Conservation (phyloP, 169 alveolate species). For the Plasmodium fragile region DNA sequence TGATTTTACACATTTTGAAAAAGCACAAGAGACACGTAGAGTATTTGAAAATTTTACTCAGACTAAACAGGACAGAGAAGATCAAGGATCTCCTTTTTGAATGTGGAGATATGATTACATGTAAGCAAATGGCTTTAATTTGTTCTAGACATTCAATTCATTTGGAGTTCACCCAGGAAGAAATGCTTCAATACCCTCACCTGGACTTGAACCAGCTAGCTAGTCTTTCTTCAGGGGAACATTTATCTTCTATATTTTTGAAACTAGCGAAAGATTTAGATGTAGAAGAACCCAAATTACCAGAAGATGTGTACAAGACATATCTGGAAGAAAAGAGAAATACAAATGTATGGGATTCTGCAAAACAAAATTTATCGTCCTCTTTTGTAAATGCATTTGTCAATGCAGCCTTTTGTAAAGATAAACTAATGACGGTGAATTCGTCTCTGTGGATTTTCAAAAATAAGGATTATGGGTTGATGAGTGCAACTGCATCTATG, state of each 20-base stretch:
- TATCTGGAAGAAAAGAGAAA: conserved; percentile 91
- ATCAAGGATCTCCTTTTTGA: conserved; percentile 51
- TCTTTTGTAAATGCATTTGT: conserved; percentile 98
- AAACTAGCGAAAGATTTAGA: conserved; percentile 94
- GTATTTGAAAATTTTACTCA: conserved; percentile 48
- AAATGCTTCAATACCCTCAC: conserved; percentile 40
- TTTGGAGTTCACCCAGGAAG: conserved; percentile 77
- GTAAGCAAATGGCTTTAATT: conserved; percentile 71
- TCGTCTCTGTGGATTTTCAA: conserved; percentile 94
- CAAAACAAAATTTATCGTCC: conserved; percentile 96
- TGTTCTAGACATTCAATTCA: conserved; percentile 69
- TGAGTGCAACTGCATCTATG: conserved; percentile 96
- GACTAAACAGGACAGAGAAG: conserved; percentile 49
- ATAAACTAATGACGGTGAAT: conserved; percentile 89
- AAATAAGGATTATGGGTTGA: conserved; percentile 95
- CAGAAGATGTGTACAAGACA: conserved; percentile 94
- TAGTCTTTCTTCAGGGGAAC: conserved; percentile 91
- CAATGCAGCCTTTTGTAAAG: conserved; percentile 98
- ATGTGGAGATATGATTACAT: conserved; percentile 29
- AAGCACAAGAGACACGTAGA: conserved; percentile 64
- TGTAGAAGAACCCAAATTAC: conserved; percentile 96
- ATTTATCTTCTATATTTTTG: conserved; percentile 88
- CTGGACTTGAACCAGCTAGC: conserved; percentile 76
- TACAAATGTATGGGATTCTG: conserved; percentile 91
- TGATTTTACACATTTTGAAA: conserved; percentile 41